Base-by-base conservation (phyloP, 2,329 filamentous ascomycete species). In the Scedosporium minutisporum region DNA sequence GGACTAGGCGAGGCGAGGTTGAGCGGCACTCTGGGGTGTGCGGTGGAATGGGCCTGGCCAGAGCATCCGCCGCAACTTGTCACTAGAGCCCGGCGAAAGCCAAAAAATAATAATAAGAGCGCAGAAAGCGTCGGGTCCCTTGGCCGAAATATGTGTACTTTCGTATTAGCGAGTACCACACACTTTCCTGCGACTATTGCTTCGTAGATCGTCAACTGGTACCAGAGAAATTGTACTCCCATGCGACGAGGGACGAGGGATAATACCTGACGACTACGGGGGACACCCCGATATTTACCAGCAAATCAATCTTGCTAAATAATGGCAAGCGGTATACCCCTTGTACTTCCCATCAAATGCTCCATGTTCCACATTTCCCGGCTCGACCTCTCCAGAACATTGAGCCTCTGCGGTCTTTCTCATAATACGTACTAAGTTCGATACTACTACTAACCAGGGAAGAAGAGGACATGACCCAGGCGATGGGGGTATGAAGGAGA, bases 1-100 rank as follows among this genome's bases (percentile, higher is more conserved):
- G 64, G 64, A 63, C 62, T 65, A 63, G 58, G 62, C 64, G 57
- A 64, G 63, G 63, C 57, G 62, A 64, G 58, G 57, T 51, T 61
- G 58, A 62, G 42, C 42, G 44, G 63, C 46, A 60, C 42, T 21
- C 41, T 42, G 46, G 58, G 46, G 61, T 21, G 58, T 48, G 42
- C 25, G 57, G 57, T 27, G 33, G 59, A 21, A 29, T 53, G 59
- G 59, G 41, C 42, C 41, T 44, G 21, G 44, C 55, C 27, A 38
- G 55, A 41, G 25, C 55, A 58, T 58, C 55, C 55, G 55, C 55
- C 55, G 27, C 55, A 58, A 41, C 27, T 58, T 58, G 55, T 58
- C 55, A 58, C 55, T 58, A 38, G n/a, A 41, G 48, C 60, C 44
- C 60, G 48, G 46, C 60, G 46, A 61, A 61, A 61, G 60, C 60